Conservation (phyloP, 495 filamentous ascomycete genomes). For the Neurospora sublineolata region DNA sequence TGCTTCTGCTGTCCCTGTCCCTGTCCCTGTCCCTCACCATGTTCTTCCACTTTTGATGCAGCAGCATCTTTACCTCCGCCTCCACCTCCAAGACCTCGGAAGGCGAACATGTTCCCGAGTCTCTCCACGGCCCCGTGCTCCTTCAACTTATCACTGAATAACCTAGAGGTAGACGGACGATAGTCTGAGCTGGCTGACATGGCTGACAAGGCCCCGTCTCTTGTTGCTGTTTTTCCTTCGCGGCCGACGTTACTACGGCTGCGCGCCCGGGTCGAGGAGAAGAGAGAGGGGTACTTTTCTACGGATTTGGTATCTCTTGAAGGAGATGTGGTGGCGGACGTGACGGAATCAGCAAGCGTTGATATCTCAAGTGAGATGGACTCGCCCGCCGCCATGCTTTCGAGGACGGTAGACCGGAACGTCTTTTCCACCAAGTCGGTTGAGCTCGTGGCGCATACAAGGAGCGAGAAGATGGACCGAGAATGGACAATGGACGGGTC, state of each 20-base stretch:
- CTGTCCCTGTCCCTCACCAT: neutral
- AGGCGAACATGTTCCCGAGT: slow-evolving; percentile 12
- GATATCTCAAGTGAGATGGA: slow-evolving; percentile 10
- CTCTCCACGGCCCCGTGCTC: slow-evolving; percentile 15
- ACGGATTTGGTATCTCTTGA: neutral
- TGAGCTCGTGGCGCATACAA: slow-evolving; percentile 27
- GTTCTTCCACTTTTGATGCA: neutral
- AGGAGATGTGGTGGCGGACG: neutral
- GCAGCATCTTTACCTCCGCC: neutral
- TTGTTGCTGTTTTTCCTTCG: slow-evolving; percentile 5
- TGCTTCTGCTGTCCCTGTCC: slow-evolving; percentile 1
- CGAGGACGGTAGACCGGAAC: slow-evolving; percentile 27
- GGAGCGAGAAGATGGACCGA: slow-evolving; percentile 39
- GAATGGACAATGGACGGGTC: slow-evolving; percentile 27
- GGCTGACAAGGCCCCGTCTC: neutral
- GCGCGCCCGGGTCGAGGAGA: slow-evolving; percentile 4
- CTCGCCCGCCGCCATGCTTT: slow-evolving; percentile 28
- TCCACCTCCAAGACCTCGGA: neutral
- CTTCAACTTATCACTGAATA: slow-evolving; percentile 16
- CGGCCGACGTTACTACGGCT: neutral
- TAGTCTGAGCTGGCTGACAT: neutral
- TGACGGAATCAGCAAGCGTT: neutral
- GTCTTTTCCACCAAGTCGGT: slow-evolving; percentile 19
- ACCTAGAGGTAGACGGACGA: neutral
- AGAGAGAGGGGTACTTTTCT: slow-evolving; percentile 5